These are phyloP conservation scores for Xylaria longipes DNA, from an alignment of 495 filamentous ascomycete species.

Conservation along the genomic window DNA sequence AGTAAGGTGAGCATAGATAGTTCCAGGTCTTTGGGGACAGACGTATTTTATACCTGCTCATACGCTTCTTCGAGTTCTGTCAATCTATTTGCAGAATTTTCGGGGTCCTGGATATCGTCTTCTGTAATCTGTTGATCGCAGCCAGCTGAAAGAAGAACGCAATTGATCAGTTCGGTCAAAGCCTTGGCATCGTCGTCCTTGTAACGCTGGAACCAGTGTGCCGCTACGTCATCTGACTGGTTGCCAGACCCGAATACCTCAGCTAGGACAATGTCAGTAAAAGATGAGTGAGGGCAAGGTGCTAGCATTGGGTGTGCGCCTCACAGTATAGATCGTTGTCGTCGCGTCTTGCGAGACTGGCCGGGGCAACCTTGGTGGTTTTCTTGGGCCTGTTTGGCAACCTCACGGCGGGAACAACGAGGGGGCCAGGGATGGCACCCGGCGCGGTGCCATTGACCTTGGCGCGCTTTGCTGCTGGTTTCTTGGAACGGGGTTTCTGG, in stretches of 20 bases:
- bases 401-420: constrained; percentile 52
- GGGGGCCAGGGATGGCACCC: constrained; percentile 41
- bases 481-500: constrained; percentile 49
- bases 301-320: constrained; percentile 31
- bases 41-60: constrained; percentile 60
- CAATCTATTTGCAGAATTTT: constrained; percentile 72
- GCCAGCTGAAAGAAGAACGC: constrained; percentile 82
- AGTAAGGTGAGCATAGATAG: constrained; percentile 34
- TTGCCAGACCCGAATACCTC: constrained; percentile 80
- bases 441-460: constrained; percentile 70
- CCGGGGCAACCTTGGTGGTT: constrained; percentile 53
- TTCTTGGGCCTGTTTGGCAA: constrained; percentile 69
- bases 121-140: constrained; percentile 74
- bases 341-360: constrained; percentile 57
- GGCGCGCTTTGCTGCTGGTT: constrained; percentile 74
- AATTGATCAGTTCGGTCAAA: constrained; percentile 85
- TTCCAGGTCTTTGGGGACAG: neutral
- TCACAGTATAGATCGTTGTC: constrained; percentile 80
- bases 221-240: constrained; percentile 74
- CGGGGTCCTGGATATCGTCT: constrained; percentile 85
- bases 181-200: constrained; percentile 68
- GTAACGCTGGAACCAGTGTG: constrained; percentile 80
- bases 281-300: neutral
- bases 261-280: constrained; percentile 57
- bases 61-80: constrained; percentile 82